Base-by-base conservation (phyloP, 129 eudicot species). In the Calendula officinalis region DNA sequence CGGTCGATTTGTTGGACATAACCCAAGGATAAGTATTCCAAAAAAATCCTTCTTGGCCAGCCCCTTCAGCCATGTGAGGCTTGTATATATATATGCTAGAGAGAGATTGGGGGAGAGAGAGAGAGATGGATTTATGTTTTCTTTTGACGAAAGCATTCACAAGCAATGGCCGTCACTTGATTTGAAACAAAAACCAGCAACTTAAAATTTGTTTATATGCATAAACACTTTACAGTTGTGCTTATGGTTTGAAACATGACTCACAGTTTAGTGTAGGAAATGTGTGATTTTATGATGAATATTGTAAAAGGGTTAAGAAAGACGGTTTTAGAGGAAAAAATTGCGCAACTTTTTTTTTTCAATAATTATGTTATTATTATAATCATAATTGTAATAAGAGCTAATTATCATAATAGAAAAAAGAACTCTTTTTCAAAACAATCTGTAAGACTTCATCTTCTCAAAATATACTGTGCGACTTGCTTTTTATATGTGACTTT, bases 21-120 rank as follows among this genome's bases (percentile, higher is more conserved):
- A 47, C 52, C 78, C 78, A 64, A 1, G 56, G 47, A 64, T 46
- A 10, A 32, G 66, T 56, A 7, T 73, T 43, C 78, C 67, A 73
- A 17, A 64, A 73, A 9, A 36, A 73, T 17, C 34, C 59, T 64
- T 73, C 78, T 64, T 64, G 78, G 44, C 45, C 15, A 45, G 2
- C 66, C 37, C 39, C 72, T 64, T 27, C 59, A 73, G 12, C 72
- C 78, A 73, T 64, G 44, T 44, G 27, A n/a, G 56, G 41, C 17
- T 32, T 64, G n/a, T 42, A 43, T 70, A 22, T 42, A 43, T 70
- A 38, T 60, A 55, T 33, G 46, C 10, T 41, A 13, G 44, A 44
- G 48, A 50, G 68, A 54, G 44, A 22, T n/a, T n/a, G n/a, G n/a
- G 62, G 34, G 64, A 43, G n/a, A 32, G n/a, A 12, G 36, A 52